Evolutionary conservation across 345 rosid genomes (phyloP).

Genomic region (Brassica carinata): DNA sequence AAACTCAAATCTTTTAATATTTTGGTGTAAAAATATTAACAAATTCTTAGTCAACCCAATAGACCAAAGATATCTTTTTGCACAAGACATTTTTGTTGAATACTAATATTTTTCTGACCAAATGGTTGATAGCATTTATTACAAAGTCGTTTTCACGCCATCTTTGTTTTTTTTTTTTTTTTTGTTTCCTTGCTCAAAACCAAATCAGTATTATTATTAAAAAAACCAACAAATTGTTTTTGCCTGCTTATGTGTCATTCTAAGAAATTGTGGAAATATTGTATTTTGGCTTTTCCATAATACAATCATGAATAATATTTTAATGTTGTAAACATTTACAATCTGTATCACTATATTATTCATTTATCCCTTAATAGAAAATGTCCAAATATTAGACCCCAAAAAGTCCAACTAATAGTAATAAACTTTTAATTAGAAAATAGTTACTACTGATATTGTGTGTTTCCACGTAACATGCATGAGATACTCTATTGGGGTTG

Average conservation of each 20-base stretch:
- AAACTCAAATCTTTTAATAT: no score
- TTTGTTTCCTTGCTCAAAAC: neutral
- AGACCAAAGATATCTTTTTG: no score
- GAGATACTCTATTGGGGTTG: conserved; percentile 32
- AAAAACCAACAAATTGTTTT: neutral
- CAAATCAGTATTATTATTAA: neutral
- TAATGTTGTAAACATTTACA: neutral
- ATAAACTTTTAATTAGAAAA: neutral
- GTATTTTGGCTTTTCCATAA: neutral
- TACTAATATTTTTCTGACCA: neutral
- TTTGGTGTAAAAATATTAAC: no score
- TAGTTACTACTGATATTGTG: neutral
- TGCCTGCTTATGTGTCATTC: neutral
- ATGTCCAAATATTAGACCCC: neutral
- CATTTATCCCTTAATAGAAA: neutral
- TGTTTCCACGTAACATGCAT: conserved; percentile 44
- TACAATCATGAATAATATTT: neutral
- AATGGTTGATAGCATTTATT: neutral
- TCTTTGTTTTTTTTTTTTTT: neutral
- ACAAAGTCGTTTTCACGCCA: conserved; percentile 1
- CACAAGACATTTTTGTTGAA: no score
- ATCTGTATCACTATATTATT: neutral
- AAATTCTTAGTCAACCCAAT: no score
- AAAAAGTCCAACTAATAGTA: neutral
- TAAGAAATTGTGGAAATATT: neutral